phyloP scores from a whole-genome alignment of 805 yeast genomes.

The Komagataella populi region DNA sequence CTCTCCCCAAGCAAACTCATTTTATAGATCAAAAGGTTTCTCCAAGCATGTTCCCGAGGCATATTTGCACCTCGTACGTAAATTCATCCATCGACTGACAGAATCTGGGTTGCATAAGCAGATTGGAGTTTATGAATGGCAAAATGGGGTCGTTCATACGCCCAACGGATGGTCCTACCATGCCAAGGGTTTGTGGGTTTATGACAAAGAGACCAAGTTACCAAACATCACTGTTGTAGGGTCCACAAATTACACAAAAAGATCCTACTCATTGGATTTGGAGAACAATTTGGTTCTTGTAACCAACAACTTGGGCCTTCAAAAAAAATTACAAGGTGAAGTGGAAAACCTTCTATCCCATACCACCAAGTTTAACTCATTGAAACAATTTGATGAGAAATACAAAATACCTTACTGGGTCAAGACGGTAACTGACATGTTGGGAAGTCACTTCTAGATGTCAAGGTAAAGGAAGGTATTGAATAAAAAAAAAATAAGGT shows the following conservation, averaged over 20 bases:
- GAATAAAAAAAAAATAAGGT: neutral
- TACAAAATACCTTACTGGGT: neutral
- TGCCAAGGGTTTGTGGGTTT: constrained; percentile 90
- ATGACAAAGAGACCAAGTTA: constrained; percentile 34
- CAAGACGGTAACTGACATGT: neutral
- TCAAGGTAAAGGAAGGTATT: neutral
- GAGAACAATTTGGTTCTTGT: constrained; percentile 78
- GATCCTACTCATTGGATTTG: constrained; percentile 79
- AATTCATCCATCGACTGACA: constrained; percentile 44
- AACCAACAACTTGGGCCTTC: constrained; percentile 52
- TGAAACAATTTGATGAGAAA: neutral
- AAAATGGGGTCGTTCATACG: constrained; percentile 69
- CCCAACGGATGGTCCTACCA: constrained; percentile 93
- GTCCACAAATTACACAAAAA: constrained; percentile 82
- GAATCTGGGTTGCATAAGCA: constrained; percentile 23
- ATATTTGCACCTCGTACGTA: constrained; percentile 60
- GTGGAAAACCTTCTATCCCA: constrained; percentile 44
- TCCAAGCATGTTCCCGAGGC: constrained; percentile 79
- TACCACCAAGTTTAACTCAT: constrained; percentile 1
- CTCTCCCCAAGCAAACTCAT: constrained; percentile 88
- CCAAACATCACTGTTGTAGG: constrained; percentile 81
- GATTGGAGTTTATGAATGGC: constrained; percentile 71
- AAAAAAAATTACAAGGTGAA: constrained; percentile 44
- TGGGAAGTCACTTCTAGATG: neutral
- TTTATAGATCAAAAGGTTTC: constrained; percentile 72